Conservation (phyloP, 1,284 basidiomycete genomes). For the Cryptococcus wingfieldii region DNA sequence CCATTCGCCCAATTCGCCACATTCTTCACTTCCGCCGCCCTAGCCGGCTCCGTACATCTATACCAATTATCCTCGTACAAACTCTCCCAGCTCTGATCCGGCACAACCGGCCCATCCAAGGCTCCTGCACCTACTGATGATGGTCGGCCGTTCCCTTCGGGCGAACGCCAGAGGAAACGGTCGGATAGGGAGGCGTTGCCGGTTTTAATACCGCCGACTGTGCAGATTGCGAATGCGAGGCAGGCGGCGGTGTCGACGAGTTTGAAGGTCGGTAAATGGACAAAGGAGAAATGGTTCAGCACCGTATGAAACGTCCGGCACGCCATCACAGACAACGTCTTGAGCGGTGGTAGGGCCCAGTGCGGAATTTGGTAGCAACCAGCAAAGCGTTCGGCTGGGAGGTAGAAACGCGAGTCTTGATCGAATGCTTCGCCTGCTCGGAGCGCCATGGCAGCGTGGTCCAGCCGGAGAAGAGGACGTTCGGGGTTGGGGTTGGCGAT, state of each 20-base stretch:
- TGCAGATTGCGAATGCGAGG: slow-evolving; percentile 51
- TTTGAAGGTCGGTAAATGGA: slow-evolving; percentile 51
- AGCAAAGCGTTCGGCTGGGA: slow-evolving; percentile 47
- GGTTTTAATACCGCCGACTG: slow-evolving; percentile 45
- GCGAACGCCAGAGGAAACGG: not conserved
- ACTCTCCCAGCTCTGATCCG: slow-evolving; percentile 28
- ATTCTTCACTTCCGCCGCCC: slow-evolving; percentile 10
- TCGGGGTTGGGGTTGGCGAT: slow-evolving; percentile 44
- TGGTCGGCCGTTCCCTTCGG: not conserved
- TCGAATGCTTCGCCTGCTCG: slow-evolving; percentile 23
- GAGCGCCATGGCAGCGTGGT: slow-evolving; percentile 10
- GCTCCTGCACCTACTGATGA: not conserved
- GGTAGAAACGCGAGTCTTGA: slow-evolving; percentile 31
- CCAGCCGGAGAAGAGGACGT: slow-evolving; percentile 41
- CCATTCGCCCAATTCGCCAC: slow-evolving; percentile 38
- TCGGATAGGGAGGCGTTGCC: slow-evolving; percentile 3
- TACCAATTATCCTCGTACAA: slow-evolving; percentile 23
- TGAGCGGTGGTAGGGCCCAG: slow-evolving; percentile 49
- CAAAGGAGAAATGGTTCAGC: slow-evolving; percentile 49
- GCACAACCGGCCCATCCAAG: slow-evolving; percentile 29
- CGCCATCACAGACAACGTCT: slow-evolving; percentile 48
- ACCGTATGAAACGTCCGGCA: slow-evolving; percentile 47
- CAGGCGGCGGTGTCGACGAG: slow-evolving; percentile 47
- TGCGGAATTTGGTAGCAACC: slow-evolving; percentile 51
- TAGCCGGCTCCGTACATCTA: not conserved